Evolutionary conservation across 176 grass and related monocot species (phyloP).

Genomic region (Rhynchospora breviuscula): DNA sequence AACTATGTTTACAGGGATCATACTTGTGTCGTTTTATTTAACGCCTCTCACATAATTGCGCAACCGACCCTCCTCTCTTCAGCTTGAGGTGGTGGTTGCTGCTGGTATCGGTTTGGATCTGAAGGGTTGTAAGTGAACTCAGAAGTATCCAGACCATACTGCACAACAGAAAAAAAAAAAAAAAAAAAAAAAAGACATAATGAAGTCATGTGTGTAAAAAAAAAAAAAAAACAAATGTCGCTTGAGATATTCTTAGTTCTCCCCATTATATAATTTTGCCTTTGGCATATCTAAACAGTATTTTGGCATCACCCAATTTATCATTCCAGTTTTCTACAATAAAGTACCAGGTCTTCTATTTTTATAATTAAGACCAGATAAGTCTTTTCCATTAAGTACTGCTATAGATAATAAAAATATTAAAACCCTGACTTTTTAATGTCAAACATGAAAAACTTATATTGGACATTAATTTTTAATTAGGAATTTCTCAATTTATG

Average conservation of each 20-base stretch:
- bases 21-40: neutral
- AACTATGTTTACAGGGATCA: slow-evolving; percentile 25
- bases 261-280: neutral
- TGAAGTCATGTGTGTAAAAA: neutral
- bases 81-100: slow-evolving; percentile 35
- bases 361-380: neutral
- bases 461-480: neutral
- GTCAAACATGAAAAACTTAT: neutral
- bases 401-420: neutral
- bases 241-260: neutral
- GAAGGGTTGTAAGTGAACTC: slow-evolving; percentile 89
- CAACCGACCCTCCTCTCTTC: slow-evolving; percentile 73
- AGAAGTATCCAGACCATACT: slow-evolving; percentile 91
- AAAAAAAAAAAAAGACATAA: neutral
- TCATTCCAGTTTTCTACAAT: neutral
- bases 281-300: neutral
- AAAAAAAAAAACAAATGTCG: neutral
- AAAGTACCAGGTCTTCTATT: neutral
- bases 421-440: neutral
- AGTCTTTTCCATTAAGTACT: neutral
- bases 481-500: neutral
- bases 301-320: neutral
- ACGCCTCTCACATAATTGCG: slow-evolving; percentile 51
- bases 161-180: slow-evolving; percentile 10
- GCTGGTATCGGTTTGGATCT: slow-evolving; percentile 65